phyloP scores from a whole-genome alignment of 345 rosid genomes.

The Physaria fendleri region DNA sequence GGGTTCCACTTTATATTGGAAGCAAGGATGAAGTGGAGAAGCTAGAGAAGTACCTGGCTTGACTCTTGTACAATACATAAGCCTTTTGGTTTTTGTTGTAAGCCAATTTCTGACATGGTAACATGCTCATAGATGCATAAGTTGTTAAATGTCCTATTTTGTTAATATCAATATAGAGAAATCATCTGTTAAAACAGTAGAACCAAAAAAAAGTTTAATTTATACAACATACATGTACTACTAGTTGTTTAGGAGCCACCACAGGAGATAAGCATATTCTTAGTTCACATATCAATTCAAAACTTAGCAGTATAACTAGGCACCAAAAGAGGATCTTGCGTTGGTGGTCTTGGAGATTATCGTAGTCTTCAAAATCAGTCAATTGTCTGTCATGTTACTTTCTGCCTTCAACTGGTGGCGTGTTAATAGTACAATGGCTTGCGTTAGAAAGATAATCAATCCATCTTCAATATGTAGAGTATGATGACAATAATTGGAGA shows the following conservation, averaged over 20 bases:
- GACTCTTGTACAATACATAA: conserved; percentile 28
- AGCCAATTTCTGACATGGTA: conserved; percentile 15
- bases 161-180: conserved; percentile 14
- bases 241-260: neutral
- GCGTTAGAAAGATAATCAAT: neutral
- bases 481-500: neutral
- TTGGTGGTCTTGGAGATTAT: neutral
- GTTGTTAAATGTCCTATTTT: conserved; percentile 11
- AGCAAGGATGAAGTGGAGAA: conserved; percentile 88
- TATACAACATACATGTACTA: neutral
- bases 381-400: conserved; percentile 17
- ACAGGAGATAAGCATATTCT: neutral
- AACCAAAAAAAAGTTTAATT: neutral
- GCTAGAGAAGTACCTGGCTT: conserved; percentile 85
- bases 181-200: neutral
- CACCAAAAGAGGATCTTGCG: neutral
- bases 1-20: conserved; percentile 87
- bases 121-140: conserved; percentile 14
- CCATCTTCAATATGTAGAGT: neutral
- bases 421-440: conserved; percentile 10
- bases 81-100: conserved; percentile 7
- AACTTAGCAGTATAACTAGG: neutral
- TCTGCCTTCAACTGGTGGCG: conserved; percentile 32
- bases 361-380: conserved; percentile 18
- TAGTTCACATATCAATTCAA: neutral